Conservation (phyloP, 2,329 filamentous ascomycete genomes). For the Aspergillus hiratsukae region DNA sequence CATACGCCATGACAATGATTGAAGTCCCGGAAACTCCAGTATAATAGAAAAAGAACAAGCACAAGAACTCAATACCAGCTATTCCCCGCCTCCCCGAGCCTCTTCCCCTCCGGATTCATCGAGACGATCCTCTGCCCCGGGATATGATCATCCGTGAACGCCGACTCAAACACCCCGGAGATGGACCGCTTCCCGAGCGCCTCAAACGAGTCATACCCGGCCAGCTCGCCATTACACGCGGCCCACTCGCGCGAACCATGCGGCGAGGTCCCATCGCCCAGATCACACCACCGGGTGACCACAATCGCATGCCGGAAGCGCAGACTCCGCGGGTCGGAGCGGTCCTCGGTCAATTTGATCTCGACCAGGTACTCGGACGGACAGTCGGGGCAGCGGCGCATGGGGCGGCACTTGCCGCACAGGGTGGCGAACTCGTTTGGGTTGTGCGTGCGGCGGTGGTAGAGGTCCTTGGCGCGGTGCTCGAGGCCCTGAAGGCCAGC, state of each 20-base stretch:
- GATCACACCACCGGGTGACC: conserved; percentile 59
- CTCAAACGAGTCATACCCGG: conserved; percentile 51
- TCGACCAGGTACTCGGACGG: conserved; percentile 61
- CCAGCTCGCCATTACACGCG: conserved; percentile 47
- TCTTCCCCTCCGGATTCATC: conserved; percentile 54
- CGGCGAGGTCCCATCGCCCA: conserved; percentile 53
- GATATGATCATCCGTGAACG: conserved; percentile 50
- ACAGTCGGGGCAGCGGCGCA: conserved; percentile 58
- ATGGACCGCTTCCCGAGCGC: conserved; percentile 52
- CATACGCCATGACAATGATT: background rate
- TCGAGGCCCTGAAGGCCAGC: conserved; percentile 39
- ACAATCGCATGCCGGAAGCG: conserved; percentile 57
- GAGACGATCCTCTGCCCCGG: conserved; percentile 56
- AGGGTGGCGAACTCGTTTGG: conserved; percentile 45
- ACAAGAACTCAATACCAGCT: conserved; percentile 51
- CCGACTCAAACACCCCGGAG: conserved; percentile 56
- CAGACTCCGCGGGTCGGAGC: conserved; percentile 34
- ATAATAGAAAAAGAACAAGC: background rate
- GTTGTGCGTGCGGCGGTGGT: conserved; percentile 22
- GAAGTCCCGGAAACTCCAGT: background rate
- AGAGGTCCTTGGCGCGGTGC: conserved; percentile 37
- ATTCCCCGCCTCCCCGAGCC: conserved; percentile 51
- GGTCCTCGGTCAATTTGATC: conserved; percentile 56
- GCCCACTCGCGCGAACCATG: conserved; percentile 49
- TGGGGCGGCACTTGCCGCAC: conserved; percentile 54